Evolutionary conservation across 2,329 filamentous ascomycete species (phyloP).

Genomic region (Aaosphaeria pasadenensis): DNA sequence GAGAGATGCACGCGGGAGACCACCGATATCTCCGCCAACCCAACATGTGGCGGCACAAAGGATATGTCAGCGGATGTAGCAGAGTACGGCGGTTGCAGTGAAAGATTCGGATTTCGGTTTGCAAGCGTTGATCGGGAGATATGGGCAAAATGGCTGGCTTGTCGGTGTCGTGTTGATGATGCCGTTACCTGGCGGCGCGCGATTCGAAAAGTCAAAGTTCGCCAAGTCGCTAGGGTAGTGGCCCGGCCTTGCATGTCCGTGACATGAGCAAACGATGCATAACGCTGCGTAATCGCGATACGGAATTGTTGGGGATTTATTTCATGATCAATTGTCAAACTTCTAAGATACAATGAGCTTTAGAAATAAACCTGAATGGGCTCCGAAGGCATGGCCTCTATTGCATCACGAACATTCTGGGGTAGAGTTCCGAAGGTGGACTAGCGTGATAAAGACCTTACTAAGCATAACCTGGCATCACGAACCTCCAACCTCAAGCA

Average conservation of each 20-base stretch:
- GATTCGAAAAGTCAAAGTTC: conserved; percentile 15
- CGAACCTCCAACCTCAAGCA: conserved; percentile 12
- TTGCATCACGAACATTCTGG: no score
- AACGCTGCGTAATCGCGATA: no score
- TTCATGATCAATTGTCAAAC: no score
- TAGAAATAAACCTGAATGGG: no score
- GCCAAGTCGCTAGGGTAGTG: neutral
- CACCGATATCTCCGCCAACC: conserved; percentile 29
- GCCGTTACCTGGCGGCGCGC: neutral
- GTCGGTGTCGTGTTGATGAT: conserved; percentile 18
- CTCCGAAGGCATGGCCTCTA: no score
- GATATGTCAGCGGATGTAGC: conserved; percentile 18
- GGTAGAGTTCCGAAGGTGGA: no score
- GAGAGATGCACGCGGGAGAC: conserved; percentile 12
- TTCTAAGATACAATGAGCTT: no score
- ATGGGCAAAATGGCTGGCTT: conserved; percentile 15
- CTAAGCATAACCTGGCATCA: conserved; percentile 22
- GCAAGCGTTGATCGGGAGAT: conserved; percentile 22
- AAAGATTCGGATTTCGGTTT: conserved; percentile 28
- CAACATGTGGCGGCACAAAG: conserved; percentile 24
- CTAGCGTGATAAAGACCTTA: no score
- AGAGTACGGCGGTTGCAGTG: conserved; percentile 15
- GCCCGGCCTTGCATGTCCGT: no score
- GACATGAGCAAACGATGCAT: no score
- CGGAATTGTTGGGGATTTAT: no score